Conservation (phyloP, 176 grass and related monocot genomes). For the Luzula sylvatica region DNA sequence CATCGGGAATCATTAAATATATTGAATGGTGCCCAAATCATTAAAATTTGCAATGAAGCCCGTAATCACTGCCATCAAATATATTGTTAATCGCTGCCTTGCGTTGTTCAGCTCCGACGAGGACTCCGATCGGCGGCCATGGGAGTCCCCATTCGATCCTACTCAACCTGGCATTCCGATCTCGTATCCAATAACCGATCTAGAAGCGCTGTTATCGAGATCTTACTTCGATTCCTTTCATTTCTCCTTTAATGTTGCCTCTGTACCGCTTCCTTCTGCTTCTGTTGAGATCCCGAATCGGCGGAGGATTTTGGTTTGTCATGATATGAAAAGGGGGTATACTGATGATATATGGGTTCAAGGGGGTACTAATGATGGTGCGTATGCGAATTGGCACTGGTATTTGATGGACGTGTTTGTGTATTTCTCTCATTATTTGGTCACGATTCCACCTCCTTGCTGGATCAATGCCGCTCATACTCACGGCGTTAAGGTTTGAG, state of each 20-base stretch:
- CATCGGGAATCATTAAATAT: too few relatives aligned
- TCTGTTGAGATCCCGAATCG: constrained; percentile 30
- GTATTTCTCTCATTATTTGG: constrained; percentile 91
- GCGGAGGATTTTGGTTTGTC: constrained; percentile 68
- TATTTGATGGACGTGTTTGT: constrained; percentile 88
- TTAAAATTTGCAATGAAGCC: not conserved
- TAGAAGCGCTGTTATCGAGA: constrained; percentile 47
- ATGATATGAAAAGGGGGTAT: constrained; percentile 85
- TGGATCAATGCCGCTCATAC: constrained; percentile 89
- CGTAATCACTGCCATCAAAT: not conserved
- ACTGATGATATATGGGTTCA: constrained; percentile 57
- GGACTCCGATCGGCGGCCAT: constrained; percentile 21
- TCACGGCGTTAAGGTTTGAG: constrained; percentile 71
- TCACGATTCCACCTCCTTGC: constrained; percentile 79
- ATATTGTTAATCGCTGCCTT: constrained; percentile 9
- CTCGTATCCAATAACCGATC: constrained; percentile 77
- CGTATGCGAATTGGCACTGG: constrained; percentile 95
- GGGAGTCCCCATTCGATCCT: constrained; percentile 68
- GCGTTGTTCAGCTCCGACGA: constrained; percentile 7
- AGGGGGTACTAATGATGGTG: constrained; percentile 41
- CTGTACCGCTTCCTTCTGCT: constrained; percentile 21
- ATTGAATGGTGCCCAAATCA: not conserved
- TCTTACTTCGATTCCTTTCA: constrained; percentile 76
- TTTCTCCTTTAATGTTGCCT: constrained; percentile 67
- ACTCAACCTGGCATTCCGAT: constrained; percentile 50